Evolutionary conservation across 2,329 filamentous ascomycete species (phyloP).

Genomic region (Colletotrichum scovillei): DNA sequence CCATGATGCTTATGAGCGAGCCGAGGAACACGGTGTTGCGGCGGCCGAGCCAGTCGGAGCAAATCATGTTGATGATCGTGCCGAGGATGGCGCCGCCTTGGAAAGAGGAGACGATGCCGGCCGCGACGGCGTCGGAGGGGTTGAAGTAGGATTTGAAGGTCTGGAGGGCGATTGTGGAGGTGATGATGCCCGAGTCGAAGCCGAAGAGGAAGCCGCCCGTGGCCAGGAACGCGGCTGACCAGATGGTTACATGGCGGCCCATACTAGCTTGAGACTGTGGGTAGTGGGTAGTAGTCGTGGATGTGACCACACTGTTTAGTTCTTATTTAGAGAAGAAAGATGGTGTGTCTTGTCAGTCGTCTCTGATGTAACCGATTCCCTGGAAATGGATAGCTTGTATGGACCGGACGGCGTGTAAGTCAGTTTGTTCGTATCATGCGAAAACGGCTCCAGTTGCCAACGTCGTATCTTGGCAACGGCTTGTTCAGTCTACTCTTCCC

Average conservation of each 20-base stretch:
- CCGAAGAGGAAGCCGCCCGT: slow-evolving; percentile 50
- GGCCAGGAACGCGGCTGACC: slow-evolving; percentile 41
- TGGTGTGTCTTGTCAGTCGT: background rate
- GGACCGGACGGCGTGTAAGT: background rate
- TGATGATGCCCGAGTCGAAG: slow-evolving; percentile 61
- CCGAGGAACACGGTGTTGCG: slow-evolving; percentile 45
- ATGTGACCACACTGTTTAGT: background rate
- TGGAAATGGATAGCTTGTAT: background rate
- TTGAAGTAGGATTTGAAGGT: slow-evolving; percentile 55
- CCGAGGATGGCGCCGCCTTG: slow-evolving; percentile 44
- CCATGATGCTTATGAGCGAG: slow-evolving; percentile 43
- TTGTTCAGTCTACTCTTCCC: background rate
- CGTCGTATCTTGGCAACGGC: background rate
- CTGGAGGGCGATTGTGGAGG: slow-evolving; percentile 43
- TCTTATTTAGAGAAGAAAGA: background rate
- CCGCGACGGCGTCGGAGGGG: slow-evolving; percentile 43
- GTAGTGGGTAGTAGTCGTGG: background rate
- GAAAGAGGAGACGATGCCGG: slow-evolving; percentile 43
- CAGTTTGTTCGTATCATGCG: background rate
- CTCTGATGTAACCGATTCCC: background rate
- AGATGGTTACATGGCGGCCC: slow-evolving; percentile 28
- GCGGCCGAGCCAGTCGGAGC: slow-evolving; percentile 45
- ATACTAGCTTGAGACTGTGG: background rate
- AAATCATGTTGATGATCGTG: slow-evolving; percentile 43
- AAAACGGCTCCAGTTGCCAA: background rate